Base-by-base conservation (phyloP, 2,329 filamentous ascomycete species). In the Pseudopyrenochaeta lycopersici region DNA sequence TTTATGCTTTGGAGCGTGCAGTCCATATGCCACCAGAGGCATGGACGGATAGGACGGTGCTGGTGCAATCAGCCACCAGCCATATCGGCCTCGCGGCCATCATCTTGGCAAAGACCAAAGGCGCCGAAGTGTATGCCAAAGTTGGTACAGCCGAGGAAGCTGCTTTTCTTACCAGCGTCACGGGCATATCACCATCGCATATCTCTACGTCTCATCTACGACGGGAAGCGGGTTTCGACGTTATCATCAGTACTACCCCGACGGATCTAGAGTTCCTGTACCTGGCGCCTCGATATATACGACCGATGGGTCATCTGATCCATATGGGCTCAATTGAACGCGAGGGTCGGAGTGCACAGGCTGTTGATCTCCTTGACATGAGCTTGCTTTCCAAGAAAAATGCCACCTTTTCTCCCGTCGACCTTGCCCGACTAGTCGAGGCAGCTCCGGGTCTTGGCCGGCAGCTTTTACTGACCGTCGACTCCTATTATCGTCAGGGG, bases 171-270 rank as follows among this genome's bases (percentile, higher is more conserved):
- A 18, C 4, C 32, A 11, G 12, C 5, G 5, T 5, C 5, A 35
- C 12, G 15, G 12, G 12, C 32, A 63, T 73, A 18, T 60, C 58
- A 4, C 20, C 4, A 1, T 46, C 56, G 1, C 67, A 63, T 7
- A 72, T 78, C 27, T 76, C 77, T 54, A 55, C 58, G 9, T 69
- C 60, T 11, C 66, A 67, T 10, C 46, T 54, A 21, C 72, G 70
- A 2, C 42, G 58, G 1, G 59, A 56, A n/a, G 23, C 46, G 6
- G 72, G 72, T 15, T 68, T 74, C 12, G 64, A 75, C 55, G 64
- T 73, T 3, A 58, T 72, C n/a, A 53, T 75, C 36, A 72, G 72
- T 52, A 44, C 4, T 35, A 73, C 38, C 67, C 45, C 58, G 9
- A 71, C 71, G 3, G 57, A 66, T 9, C 21, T 53, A 7, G n/a